A percentile compares a stretch with the other conserved stretches of the same genome.
phyloP scores from a whole-genome alignment of 2,329 filamentous ascomycete species.

The Thyridium curvatum region DNA sequence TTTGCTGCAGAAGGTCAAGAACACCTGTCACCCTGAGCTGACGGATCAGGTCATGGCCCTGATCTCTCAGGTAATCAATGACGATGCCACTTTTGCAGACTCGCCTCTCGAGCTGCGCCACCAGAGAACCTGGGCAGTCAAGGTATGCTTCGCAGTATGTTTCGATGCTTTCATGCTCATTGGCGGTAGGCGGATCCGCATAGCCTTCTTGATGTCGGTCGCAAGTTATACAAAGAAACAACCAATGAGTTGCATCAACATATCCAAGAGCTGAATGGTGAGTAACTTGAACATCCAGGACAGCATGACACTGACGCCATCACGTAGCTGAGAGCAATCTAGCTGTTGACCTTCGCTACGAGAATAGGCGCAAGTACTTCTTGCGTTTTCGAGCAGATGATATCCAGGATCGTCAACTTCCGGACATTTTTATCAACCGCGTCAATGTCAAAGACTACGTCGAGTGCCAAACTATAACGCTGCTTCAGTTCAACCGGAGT shows the following conservation, averaged over 20 bases:
- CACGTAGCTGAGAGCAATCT: slow-evolving; percentile 49
- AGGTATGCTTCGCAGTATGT: slow-evolving; percentile 45
- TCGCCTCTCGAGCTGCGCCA: slow-evolving; percentile 81
- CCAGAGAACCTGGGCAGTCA: slow-evolving; percentile 85
- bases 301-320: neutral
- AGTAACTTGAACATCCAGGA: slow-evolving; percentile 7
- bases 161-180: slow-evolving; percentile 14
- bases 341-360: slow-evolving; percentile 64
- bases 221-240: slow-evolving; percentile 84
- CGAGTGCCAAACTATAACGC: slow-evolving; percentile 80
- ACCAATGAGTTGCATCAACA: slow-evolving; percentile 57
- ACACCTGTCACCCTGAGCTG: slow-evolving; percentile 60
- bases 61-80: slow-evolving; percentile 68
- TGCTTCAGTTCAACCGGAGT: slow-evolving; percentile 74
- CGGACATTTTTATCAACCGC: slow-evolving; percentile 62
- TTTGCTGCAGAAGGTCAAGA: slow-evolving; percentile 61
- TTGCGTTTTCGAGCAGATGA: slow-evolving; percentile 59
- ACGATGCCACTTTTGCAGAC: slow-evolving; percentile 71
- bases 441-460: slow-evolving; percentile 66
- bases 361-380: slow-evolving; percentile 73
- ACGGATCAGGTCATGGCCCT: slow-evolving; percentile 54
- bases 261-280: slow-evolving; percentile 60
- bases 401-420: slow-evolving; percentile 44
- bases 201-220: slow-evolving; percentile 79
- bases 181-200: slow-evolving; percentile 80